These are phyloP conservation scores for Priceomyces melissophilus DNA, from an alignment of 805 yeast species.

Conservation along the genomic window DNA sequence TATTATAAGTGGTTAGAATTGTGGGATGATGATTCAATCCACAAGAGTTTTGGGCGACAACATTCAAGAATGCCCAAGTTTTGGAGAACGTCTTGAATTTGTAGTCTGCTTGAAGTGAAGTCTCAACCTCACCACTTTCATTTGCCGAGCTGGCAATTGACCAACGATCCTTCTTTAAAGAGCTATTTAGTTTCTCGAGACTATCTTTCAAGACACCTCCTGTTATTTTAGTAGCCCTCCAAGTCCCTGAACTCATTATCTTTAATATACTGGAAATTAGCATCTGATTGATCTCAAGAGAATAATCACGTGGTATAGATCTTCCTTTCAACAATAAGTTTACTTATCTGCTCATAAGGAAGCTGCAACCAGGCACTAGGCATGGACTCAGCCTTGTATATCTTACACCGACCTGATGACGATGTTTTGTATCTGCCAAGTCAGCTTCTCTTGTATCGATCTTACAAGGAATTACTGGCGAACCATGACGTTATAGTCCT, in stretches of 20 bases:
- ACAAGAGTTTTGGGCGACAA: conserved; percentile 56
- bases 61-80: conserved; percentile 65
- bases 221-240: background rate
- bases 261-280: too few relatives aligned
- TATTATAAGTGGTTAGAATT: conserved; percentile 59
- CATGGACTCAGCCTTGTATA: conserved; percentile 35
- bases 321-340: too few relatives aligned
- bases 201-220: conserved; percentile 4
- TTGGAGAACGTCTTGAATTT: conserved; percentile 51
- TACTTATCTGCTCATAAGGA: too few relatives aligned
- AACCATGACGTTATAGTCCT: conserved; percentile 18
- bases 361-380: background rate
- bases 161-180: conserved; percentile 3
- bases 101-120: conserved; percentile 30
- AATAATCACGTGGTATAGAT: too few relatives aligned
- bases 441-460: conserved; percentile 32
- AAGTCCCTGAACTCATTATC: too few relatives aligned
- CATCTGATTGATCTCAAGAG: too few relatives aligned
- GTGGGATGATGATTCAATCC: conserved; percentile 68
- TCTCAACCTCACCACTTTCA: conserved; percentile 1
- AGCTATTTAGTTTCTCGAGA: conserved; percentile 3
- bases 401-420: conserved; percentile 32
- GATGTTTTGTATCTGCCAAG: conserved; percentile 23
- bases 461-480: conserved; percentile 31
- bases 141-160: background rate